A percentile compares a stretch with the other conserved stretches of the same genome.
phyloP scores from a whole-genome alignment of 176 grass and related monocot species.

The Melocanna baccifera region DNA sequence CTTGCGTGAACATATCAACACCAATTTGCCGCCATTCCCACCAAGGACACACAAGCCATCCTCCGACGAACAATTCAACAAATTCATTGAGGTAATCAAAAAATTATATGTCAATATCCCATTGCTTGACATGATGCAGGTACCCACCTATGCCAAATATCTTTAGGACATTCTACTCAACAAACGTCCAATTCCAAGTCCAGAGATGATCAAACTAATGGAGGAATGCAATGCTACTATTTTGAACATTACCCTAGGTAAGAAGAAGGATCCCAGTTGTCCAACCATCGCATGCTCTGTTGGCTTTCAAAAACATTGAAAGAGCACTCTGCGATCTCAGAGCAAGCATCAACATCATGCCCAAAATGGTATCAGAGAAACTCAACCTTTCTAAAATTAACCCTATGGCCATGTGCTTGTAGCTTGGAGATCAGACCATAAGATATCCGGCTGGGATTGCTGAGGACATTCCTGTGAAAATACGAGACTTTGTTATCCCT shows the following conservation, averaged over 20 bases:
- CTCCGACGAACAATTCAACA: too few relatives aligned
- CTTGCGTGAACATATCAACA: too few relatives aligned
- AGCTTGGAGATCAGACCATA: neutral
- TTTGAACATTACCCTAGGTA: neutral
- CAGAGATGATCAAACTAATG: neutral
- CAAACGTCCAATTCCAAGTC: fast-evolving
- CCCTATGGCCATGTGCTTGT: neutral
- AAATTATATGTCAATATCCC: neutral
- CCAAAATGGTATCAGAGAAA: neutral
- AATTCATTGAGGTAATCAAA: too few relatives aligned
- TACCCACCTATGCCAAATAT: neutral
- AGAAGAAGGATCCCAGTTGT: neutral
- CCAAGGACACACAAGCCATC: too few relatives aligned
- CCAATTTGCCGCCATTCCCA: too few relatives aligned
- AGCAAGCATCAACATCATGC: neutral
- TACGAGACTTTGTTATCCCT: neutral
- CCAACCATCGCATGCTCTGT: neutral
- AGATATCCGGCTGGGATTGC: neutral
- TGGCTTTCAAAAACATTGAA: too few relatives aligned
- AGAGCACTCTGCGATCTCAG: neutral
- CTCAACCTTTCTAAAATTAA: fast-evolving
- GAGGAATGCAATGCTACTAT: neutral
- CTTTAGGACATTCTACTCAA: neutral
- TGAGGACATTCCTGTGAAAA: neutral
- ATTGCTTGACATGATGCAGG: neutral